Evolutionary conservation across 176 grass and related monocot species (phyloP).

Genomic region (Cenchrus fungigraminus): DNA sequence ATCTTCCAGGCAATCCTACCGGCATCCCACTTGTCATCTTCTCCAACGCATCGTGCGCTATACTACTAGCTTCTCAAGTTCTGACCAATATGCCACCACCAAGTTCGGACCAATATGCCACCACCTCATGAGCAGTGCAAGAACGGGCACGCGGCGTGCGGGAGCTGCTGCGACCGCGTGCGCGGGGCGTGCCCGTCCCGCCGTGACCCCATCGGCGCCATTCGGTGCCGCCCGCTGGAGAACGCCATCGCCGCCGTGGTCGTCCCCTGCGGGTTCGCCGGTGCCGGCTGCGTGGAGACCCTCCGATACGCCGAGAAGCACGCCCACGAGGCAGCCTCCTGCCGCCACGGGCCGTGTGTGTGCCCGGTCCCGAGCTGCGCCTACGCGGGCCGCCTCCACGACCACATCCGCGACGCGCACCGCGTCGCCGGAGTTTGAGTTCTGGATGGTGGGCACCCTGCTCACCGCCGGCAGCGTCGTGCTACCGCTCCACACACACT

Average conservation of each 20-base stretch:
- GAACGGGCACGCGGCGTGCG: slow-evolving; percentile 14
- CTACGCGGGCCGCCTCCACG: not conserved
- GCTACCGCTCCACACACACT: too few relatives aligned
- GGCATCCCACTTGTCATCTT: too few relatives aligned
- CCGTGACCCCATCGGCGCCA: not conserved
- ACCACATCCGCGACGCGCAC: slow-evolving; percentile 8
- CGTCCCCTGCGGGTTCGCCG: not conserved
- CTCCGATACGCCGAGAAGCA: not conserved
- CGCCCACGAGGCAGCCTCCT: not conserved
- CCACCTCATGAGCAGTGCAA: slow-evolving; percentile 6
- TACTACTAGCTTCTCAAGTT: too few relatives aligned
- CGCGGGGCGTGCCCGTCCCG: not conserved
- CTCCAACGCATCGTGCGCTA: too few relatives aligned
- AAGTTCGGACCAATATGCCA: too few relatives aligned
- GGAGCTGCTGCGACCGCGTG: not conserved
- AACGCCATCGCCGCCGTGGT: not conserved
- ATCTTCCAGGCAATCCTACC: too few relatives aligned
- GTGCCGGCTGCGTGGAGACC: not conserved
- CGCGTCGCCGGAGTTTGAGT: too few relatives aligned
- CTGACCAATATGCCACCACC: too few relatives aligned
- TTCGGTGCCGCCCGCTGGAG: slow-evolving; percentile 8
- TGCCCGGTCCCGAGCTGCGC: not conserved
- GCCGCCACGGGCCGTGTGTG: not conserved
- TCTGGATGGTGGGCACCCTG: too few relatives aligned
- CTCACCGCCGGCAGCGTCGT: too few relatives aligned